A percentile compares a stretch with the other conserved stretches of the same genome.
Evolutionary conservation across 768 basidiomycete species (phyloP).

Genomic region (Hypsizygus marmoreus): DNA sequence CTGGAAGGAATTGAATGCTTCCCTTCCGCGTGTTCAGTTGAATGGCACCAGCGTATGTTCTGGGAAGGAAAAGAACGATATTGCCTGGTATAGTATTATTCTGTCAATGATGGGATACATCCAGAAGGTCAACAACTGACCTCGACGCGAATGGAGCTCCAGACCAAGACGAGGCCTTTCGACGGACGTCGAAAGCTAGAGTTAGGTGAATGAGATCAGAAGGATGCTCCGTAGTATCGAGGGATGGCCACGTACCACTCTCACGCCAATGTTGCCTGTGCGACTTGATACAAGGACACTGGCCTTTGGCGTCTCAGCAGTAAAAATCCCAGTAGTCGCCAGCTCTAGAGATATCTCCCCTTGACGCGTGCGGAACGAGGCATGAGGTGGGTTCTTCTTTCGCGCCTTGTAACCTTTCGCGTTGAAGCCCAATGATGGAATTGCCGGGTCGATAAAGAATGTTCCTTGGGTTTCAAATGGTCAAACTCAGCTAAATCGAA

Average conservation of each 20-base stretch:
- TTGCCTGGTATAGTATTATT: conserved; percentile 18
- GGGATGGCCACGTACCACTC: conserved; percentile 32
- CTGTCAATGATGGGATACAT: conserved; percentile 5
- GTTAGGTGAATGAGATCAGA: not conserved
- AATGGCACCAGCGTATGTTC: conserved; percentile 29
- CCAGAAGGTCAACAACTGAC: conserved; percentile 18
- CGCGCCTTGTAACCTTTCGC: conserved; percentile 24
- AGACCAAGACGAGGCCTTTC: conserved; percentile 39
- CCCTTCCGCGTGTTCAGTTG: conserved; percentile 26
- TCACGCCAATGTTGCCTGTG: conserved; percentile 39
- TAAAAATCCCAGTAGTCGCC: conserved; percentile 37
- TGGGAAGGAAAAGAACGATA: conserved; percentile 28
- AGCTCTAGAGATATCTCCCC: conserved; percentile 40
- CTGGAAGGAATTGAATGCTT: conserved; percentile 29
- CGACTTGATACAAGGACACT: conserved; percentile 37
- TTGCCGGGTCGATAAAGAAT: conserved; percentile 41
- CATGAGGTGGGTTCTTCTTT: conserved; percentile 34
- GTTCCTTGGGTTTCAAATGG: conserved; percentile 30
- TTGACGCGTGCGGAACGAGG: conserved; percentile 44
- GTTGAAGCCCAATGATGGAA: conserved; percentile 26
- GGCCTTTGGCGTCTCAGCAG: conserved; percentile 28
- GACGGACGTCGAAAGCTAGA: conserved; percentile 33
- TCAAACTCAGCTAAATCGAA: not conserved
- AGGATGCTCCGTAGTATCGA: too few relatives aligned
- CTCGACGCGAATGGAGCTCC: conserved; percentile 35